phyloP scores from a whole-genome alignment of 176 grass and related monocot species.

The Eragrostis nindensis region DNA sequence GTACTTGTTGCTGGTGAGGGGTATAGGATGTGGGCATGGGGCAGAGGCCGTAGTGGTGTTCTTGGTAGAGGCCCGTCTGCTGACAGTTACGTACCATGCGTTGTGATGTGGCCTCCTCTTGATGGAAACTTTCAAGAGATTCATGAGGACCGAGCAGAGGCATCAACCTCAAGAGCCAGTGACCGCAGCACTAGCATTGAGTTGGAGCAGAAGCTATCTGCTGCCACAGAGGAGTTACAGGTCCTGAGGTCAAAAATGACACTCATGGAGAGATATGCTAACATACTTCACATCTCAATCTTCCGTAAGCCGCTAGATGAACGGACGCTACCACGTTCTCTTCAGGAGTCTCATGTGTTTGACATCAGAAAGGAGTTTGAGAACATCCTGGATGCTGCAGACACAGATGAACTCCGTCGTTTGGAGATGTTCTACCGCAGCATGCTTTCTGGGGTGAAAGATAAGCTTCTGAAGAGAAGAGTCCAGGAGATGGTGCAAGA shows the following conservation, averaged over 20 bases:
- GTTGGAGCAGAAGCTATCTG: conserved; percentile 67
- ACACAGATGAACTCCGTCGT: conserved; percentile 71
- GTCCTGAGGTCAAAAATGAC: conserved; percentile 66
- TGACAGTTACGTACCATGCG: conserved; percentile 79
- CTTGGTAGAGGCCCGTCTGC: conserved; percentile 63
- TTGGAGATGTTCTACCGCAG: conserved; percentile 85
- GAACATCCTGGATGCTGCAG: conserved; percentile 67
- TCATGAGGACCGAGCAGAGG: conserved; percentile 22
- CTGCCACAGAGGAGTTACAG: conserved; percentile 62
- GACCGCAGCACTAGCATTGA: conserved; percentile 27
- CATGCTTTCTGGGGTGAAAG: conserved; percentile 88
- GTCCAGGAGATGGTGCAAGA: conserved; percentile 81
- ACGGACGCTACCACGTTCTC: conserved; percentile 55
- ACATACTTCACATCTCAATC: conserved; percentile 91
- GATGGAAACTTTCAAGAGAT: conserved; percentile 54
- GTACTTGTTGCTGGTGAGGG: conserved; percentile 94
- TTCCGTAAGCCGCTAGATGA: conserved; percentile 87
- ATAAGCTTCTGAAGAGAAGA: conserved; percentile 80
- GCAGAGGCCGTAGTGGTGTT: conserved; percentile 85
- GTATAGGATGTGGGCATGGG: conserved; percentile 95
- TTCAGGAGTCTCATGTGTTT: conserved; percentile 78
- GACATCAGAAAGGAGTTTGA: conserved; percentile 94
- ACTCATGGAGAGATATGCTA: conserved; percentile 87
- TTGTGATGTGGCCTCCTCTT: conserved; percentile 85
- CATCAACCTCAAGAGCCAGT: conserved; percentile 42